phyloP scores from a whole-genome alignment of 305 asterid species.

The Coffea humblotiana region DNA sequence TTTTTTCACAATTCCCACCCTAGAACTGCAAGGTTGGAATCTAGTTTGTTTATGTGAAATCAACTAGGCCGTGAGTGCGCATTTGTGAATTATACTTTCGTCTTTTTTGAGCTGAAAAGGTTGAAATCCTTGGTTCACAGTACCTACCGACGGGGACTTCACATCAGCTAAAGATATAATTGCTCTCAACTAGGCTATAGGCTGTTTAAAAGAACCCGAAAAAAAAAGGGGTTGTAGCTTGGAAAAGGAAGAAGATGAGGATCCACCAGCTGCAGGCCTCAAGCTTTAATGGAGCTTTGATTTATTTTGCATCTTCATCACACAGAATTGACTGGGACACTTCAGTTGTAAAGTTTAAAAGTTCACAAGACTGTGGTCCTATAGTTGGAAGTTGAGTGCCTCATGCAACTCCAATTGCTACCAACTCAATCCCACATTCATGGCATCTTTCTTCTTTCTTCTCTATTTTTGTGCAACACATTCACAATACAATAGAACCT shows the following conservation, averaged over 20 bases:
- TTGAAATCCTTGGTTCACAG: background rate
- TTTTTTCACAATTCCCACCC: background rate
- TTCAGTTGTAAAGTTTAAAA: background rate
- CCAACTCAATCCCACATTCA: background rate
- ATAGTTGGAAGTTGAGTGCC: background rate
- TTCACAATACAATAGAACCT: no score
- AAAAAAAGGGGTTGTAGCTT: background rate
- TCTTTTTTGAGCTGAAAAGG: background rate
- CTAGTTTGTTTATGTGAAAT: background rate
- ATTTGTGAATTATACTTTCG: background rate
- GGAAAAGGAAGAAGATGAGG: background rate
- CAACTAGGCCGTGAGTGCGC: background rate
- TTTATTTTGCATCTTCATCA: conserved; percentile 1
- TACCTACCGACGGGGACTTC: background rate
- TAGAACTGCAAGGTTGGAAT: no score
- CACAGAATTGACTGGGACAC: background rate
- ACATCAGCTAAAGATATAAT: background rate
- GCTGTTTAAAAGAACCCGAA: no score
- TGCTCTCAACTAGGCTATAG: background rate
- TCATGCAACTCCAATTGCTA: background rate
- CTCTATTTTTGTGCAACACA: no score
- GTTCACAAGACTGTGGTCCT: conserved; percentile 2
- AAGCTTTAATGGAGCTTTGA: conserved; percentile 1
- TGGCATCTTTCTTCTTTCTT: background rate
- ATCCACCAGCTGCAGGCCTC: background rate